A percentile compares a stretch with the other conserved stretches of the same genome.
Evolutionary conservation across 768 basidiomycete species (phyloP).

Genomic region (Tulasnella sp.): DNA sequence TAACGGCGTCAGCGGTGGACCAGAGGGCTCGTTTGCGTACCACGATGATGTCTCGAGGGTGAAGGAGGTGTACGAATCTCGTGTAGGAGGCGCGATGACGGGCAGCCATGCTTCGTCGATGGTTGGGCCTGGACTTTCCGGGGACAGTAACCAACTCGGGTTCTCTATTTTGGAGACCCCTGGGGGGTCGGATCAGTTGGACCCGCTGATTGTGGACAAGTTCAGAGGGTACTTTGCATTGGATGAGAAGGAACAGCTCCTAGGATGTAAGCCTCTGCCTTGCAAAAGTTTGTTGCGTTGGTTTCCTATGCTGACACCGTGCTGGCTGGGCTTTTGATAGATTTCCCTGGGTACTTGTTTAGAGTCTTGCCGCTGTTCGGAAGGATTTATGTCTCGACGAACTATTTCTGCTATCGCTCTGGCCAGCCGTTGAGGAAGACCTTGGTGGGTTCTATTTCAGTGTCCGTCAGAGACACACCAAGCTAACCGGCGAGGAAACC

Average conservation of each 20-base stretch:
- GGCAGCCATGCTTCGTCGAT: neutral
- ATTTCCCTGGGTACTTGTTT: slow-evolving; percentile 86
- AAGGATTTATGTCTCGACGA: slow-evolving; percentile 83
- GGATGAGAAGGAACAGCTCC: slow-evolving; percentile 76
- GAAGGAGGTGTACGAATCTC: slow-evolving; percentile 3
- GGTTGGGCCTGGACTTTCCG: neutral
- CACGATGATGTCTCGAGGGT: neutral
- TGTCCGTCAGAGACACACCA: neutral
- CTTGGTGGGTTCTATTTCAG: slow-evolving; percentile 51
- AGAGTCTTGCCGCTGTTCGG: slow-evolving; percentile 87
- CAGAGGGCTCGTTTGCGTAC: neutral
- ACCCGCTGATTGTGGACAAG: slow-evolving; percentile 64
- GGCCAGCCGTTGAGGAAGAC: slow-evolving; percentile 78
- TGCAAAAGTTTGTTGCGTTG: slow-evolving; percentile 26
- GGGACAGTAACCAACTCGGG: slow-evolving; percentile 40
- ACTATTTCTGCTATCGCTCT: slow-evolving; percentile 93
- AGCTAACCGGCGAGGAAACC: neutral
- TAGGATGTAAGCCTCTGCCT: slow-evolving; percentile 67
- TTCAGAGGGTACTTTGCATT: slow-evolving; percentile 81
- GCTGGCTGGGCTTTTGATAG: slow-evolving; percentile 43
- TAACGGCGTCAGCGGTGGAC: neutral
- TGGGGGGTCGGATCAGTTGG: slow-evolving; percentile 42
- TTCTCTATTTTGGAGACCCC: slow-evolving; percentile 81
- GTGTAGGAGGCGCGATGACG: neutral
- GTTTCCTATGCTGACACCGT: neutral